A percentile compares a stretch with the other conserved stretches of the same genome.
phyloP scores from a whole-genome alignment of 176 grass and related monocot genomes.

The Raddia distichophylla region DNA sequence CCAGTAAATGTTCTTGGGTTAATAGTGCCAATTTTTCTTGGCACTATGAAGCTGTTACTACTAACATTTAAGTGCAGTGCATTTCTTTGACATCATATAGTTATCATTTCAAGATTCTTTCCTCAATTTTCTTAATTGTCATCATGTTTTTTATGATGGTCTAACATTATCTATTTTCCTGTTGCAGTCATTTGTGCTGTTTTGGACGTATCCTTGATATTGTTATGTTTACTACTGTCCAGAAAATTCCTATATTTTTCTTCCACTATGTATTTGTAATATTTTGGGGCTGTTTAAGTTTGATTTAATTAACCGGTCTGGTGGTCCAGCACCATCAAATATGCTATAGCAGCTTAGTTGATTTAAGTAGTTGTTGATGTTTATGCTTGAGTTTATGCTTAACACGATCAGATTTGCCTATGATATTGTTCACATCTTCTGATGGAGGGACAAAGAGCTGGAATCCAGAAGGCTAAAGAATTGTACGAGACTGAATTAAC shows the following conservation, averaged over 20 bases:
- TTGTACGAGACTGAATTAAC: neutral
- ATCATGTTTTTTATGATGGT: neutral
- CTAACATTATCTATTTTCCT: slow-evolving; percentile 32
- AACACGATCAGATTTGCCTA: slow-evolving; percentile 78
- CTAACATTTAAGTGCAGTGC: neutral
- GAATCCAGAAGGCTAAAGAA: neutral
- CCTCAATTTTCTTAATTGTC: neutral
- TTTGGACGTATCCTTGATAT: slow-evolving; percentile 92
- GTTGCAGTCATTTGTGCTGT: slow-evolving; percentile 89
- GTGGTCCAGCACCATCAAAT: neutral
- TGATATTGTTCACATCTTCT: slow-evolving; percentile 93
- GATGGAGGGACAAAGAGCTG: slow-evolving; percentile 44
- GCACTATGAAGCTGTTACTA: neutral
- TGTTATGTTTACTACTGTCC: slow-evolving; percentile 32
- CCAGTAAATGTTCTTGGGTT: neutral
- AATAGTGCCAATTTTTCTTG: neutral
- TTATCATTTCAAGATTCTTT: neutral
- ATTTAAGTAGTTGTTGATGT: neutral
- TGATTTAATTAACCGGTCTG: neutral
- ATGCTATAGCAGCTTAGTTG: neutral
- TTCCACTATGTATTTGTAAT: neutral
- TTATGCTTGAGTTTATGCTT: slow-evolving; percentile 47
- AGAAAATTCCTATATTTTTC: neutral
- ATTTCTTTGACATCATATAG: neutral
- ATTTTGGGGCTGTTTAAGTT: neutral